Evolutionary conservation across 371 early-diverging fungal genomes (phyloP).

Genomic region (Modicella reniformis): DNA sequence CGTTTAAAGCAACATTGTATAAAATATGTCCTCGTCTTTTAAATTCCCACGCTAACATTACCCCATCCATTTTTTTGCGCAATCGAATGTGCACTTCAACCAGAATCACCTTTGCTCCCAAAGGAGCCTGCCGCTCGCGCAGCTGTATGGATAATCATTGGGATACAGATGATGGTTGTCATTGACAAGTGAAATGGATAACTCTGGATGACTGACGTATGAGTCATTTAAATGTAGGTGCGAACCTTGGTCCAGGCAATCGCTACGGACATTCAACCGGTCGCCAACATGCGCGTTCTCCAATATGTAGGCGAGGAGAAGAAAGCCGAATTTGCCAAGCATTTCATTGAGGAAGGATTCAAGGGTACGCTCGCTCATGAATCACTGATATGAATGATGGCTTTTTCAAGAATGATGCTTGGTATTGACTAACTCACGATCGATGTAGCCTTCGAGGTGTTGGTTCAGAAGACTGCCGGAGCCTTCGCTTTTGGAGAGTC

Average conservation of each 20-base stretch:
- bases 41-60: conserved; percentile 37
- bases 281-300: conserved; percentile 85
- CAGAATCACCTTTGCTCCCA: conserved; percentile 78
- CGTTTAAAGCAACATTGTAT: background rate
- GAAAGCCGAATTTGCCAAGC: conserved; percentile 71
- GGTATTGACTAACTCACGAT: conserved; percentile 3
- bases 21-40: background rate
- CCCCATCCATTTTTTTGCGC: background rate
- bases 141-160: conserved; percentile 48
- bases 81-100: too few species aligned
- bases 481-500: conserved; percentile 83
- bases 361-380: conserved; percentile 55
- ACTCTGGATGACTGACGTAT: too few species aligned
- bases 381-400: background rate
- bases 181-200: background rate
- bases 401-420: background rate
- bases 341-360: conserved; percentile 74
- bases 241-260: conserved; percentile 79
- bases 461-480: conserved; percentile 70
- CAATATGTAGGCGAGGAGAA: conserved; percentile 66
- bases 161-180: too few species aligned
- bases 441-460: conserved; percentile 70
- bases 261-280: conserved; percentile 88
- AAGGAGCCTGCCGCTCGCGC: conserved; percentile 72
- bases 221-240: conserved; percentile 55